A percentile compares a stretch with the other conserved stretches of the same genome.
Conservation (phyloP, 495 filamentous ascomycete species). For the Xeromyces bisporus region DNA sequence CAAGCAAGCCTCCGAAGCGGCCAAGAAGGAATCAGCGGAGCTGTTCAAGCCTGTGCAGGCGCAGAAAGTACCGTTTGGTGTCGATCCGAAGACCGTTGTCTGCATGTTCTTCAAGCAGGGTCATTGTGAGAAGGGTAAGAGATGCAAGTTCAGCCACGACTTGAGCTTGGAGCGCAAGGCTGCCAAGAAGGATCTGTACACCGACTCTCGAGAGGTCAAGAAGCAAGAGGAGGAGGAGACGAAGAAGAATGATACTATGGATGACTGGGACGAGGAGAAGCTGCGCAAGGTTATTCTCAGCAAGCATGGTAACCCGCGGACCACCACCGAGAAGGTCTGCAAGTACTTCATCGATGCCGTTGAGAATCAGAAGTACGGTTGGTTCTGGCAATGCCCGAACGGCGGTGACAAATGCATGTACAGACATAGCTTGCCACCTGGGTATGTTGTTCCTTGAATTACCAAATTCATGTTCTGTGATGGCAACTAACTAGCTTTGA, state of each 20-base stretch:
- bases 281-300: slow-evolving; percentile 74
- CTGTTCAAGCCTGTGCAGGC: slow-evolving; percentile 89
- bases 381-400: slow-evolving; percentile 98
- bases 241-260: slow-evolving; percentile 73
- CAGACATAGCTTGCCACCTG: slow-evolving; percentile 82
- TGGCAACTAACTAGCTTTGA: slow-evolving; percentile 45
- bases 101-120: slow-evolving; percentile 95
- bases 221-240: slow-evolving; percentile 54
- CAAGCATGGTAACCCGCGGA: slow-evolving; percentile 94
- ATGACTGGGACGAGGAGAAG: slow-evolving; percentile 95
- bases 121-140: slow-evolving; percentile 88
- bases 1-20: slow-evolving; percentile 71
- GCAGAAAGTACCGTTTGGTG: slow-evolving; percentile 93
- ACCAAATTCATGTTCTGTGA: background rate
- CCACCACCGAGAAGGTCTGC: slow-evolving; percentile 96
- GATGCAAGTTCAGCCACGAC: slow-evolving; percentile 97
- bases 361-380: slow-evolving; percentile 95
- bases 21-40: slow-evolving; percentile 59
- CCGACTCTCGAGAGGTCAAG: slow-evolving; percentile 59
- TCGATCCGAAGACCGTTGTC: slow-evolving; percentile 96
- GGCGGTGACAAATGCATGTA: slow-evolving; percentile 98
- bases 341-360: slow-evolving; percentile 97
- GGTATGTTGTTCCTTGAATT: slow-evolving; percentile 37
- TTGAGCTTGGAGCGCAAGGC: slow-evolving; percentile 73
- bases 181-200: slow-evolving; percentile 83